Conservation (phyloP, 2,329 filamentous ascomycete species). For the Colletotrichum spaethianum region DNA sequence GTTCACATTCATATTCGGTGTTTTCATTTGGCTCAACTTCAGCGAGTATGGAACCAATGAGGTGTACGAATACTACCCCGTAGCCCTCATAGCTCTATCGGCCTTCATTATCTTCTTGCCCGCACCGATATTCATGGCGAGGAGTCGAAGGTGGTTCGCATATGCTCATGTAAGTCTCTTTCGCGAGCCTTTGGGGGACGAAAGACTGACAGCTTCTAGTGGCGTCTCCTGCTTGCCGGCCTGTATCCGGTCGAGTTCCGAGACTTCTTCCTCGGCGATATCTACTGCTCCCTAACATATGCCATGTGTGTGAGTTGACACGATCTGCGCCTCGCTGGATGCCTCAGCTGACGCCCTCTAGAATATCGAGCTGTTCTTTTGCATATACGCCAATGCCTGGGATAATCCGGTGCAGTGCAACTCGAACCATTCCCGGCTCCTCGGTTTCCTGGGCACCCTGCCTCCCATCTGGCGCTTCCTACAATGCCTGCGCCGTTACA, state of each 20-base stretch:
- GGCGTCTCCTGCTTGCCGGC: constrained; percentile 87
- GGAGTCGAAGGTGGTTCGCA: constrained; percentile 86
- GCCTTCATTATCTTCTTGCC: constrained; percentile 82
- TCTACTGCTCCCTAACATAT: constrained; percentile 97
- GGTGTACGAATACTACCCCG: constrained; percentile 89
- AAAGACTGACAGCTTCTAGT: constrained; percentile 64
- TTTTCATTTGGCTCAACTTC: constrained; percentile 94
- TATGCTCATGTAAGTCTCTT: constrained; percentile 83
- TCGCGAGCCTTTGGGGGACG: neutral
- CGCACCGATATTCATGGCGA: constrained; percentile 79
- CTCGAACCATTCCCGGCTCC: constrained; percentile 83
- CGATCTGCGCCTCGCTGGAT: no score
- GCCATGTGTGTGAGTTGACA: constrained; percentile 79
- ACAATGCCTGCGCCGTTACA: constrained; percentile 92
- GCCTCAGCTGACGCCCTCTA: constrained; percentile 51
- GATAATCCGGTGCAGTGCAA: constrained; percentile 82
- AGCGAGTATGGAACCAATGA: constrained; percentile 73
- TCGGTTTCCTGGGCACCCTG: constrained; percentile 88
- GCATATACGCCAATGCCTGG: constrained; percentile 88
- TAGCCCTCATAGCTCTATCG: constrained; percentile 81
- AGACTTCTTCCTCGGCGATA: constrained; percentile 97
- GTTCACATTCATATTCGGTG: constrained; percentile 82
- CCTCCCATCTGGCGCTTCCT: constrained; percentile 92
- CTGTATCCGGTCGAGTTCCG: constrained; percentile 95
- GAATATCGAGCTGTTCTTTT: constrained; percentile 96